These are phyloP conservation scores for Alliaria petiolata DNA, from an alignment of 345 rosid genomes.

Conservation along the genomic window DNA sequence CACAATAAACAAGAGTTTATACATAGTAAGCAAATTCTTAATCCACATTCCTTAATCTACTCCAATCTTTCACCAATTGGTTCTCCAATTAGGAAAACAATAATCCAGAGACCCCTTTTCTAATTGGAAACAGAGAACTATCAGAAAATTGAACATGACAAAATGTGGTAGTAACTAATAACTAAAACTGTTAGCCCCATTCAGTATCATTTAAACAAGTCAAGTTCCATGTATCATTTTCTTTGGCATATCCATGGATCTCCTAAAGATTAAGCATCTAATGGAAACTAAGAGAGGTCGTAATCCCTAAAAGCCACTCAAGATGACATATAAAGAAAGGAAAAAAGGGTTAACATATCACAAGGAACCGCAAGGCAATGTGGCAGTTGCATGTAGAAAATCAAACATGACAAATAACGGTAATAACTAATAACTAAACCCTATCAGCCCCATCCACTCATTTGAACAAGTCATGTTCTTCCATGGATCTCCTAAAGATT, in stretches of 20 bases:
- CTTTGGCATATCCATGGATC: neutral
- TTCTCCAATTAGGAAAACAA: neutral
- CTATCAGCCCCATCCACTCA: neutral
- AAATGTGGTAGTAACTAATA: neutral
- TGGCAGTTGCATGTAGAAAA: constrained; percentile 74
- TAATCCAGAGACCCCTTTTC: neutral
- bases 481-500: neutral
- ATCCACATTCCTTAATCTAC: neutral
- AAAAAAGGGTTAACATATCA: constrained; percentile 23
- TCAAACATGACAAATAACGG: neutral
- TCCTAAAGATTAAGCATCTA: neutral
- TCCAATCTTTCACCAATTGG: neutral
- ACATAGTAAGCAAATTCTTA: neutral
- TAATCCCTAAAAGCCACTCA: neutral
- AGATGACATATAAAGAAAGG: neutral
- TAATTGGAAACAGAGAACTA: neutral
- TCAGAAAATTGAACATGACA: neutral
- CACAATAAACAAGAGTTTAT: neutral
- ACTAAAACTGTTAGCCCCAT: neutral
- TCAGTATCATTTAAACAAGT: neutral
- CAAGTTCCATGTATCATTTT: neutral
- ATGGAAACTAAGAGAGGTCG: neutral
- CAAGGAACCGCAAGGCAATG: constrained; percentile 90
- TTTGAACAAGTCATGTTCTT: neutral
- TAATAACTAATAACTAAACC: neutral